Conservation (phyloP, 2,329 filamentous ascomycete species). For the Pestalotiopsis sp. region DNA sequence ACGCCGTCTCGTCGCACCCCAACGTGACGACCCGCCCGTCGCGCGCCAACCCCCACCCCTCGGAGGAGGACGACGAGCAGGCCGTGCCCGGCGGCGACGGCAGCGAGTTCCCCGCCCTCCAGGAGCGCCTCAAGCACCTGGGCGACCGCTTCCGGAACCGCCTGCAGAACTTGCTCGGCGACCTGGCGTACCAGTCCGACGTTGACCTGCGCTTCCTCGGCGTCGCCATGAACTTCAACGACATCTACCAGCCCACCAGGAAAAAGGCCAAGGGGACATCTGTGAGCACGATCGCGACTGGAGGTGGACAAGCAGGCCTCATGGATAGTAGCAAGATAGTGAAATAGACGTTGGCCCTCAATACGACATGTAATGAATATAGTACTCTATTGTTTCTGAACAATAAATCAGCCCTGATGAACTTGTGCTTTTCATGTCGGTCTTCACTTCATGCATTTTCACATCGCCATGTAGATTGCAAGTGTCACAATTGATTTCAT, state of each 20-base stretch:
- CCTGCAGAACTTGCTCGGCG: slow-evolving; percentile 82
- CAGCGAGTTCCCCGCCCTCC: slow-evolving; percentile 72
- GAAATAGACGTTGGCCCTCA: background rate
- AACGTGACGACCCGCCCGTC: slow-evolving; percentile 26
- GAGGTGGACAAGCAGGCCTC: background rate
- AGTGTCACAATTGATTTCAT: background rate
- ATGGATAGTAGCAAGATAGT: background rate
- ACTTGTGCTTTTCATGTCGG: background rate
- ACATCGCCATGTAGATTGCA: background rate
- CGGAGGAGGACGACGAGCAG: slow-evolving; percentile 23
- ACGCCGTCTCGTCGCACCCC: slow-evolving; percentile 32
- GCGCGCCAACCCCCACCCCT: slow-evolving; percentile 18
- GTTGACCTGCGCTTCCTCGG: slow-evolving; percentile 94
- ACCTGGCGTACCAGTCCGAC: slow-evolving; percentile 90
- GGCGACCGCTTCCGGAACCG: slow-evolving; percentile 76
- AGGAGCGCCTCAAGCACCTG: slow-evolving; percentile 72
- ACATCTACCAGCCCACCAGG: slow-evolving; percentile 82
- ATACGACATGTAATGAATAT: background rate
- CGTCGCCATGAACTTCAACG: slow-evolving; percentile 99
- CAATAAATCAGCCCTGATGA: background rate
- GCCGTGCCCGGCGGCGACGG: slow-evolving; percentile 59
- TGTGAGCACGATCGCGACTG: slow-evolving; percentile 7
- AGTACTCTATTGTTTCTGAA: background rate
- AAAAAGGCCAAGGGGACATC: slow-evolving; percentile 55
- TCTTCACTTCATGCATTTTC: background rate